phyloP scores from a whole-genome alignment of 305 asterid species.

The Fraxinus ornus region DNA sequence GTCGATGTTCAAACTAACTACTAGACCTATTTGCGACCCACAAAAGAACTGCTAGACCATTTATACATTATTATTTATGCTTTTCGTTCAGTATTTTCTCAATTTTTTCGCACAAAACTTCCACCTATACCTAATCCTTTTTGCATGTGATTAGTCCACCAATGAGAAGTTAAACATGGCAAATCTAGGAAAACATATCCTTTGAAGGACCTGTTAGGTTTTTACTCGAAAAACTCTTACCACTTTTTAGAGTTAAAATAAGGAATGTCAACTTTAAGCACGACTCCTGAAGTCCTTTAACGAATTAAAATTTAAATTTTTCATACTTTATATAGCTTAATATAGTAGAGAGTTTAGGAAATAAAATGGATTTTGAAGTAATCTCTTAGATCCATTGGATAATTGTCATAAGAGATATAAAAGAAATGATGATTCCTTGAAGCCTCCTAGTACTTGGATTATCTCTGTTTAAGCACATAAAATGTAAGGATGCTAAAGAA shows the following conservation, averaged over 20 bases:
- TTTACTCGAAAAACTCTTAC: neutral
- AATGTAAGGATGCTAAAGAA: neutral
- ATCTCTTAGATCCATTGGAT: neutral
- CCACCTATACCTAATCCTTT: too few species aligned
- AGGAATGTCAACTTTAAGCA: neutral
- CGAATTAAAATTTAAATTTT: neutral
- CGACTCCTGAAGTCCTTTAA: neutral
- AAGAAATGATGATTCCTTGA: neutral
- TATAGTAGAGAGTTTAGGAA: neutral
- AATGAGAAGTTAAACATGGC: neutral
- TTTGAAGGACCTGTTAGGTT: neutral
- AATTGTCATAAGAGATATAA: neutral
- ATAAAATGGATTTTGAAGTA: neutral
- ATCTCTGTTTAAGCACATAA: neutral
- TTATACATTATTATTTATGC: too few species aligned
- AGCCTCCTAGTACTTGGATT: neutral
- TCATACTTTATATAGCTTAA: neutral
- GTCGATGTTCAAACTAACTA: neutral
- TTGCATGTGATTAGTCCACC: neutral
- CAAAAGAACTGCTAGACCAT: neutral
- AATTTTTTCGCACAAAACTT: neutral
- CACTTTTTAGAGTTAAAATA: neutral
- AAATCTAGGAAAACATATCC: neutral
- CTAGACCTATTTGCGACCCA: neutral
- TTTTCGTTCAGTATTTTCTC: neutral